Evolutionary conservation across 768 basidiomycete genomes (phyloP), one percentile per base, ranked within the genome.

Genomic region (Trametes gibbosa): DNA sequence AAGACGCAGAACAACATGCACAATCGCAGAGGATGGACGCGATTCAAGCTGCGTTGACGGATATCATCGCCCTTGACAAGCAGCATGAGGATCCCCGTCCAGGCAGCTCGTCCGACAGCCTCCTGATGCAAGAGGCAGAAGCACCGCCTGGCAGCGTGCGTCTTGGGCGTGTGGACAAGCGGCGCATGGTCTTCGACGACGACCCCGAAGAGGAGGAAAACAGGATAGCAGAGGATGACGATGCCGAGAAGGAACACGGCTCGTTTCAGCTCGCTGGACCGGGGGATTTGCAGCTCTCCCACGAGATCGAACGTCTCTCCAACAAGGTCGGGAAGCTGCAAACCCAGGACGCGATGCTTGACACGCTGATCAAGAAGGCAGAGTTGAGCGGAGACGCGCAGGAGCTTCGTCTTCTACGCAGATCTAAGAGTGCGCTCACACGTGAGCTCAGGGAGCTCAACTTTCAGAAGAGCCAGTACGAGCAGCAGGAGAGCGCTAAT

Each of bases 11-110:
- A 58, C 73, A 60, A 59, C 82, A 79, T 59, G 85, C 83, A 47
- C 77, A 96, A 71, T 83, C 89, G 51, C 81, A 89, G 64, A 81
- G 93, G 39, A 97, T 98, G 85, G 93, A 95, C 66, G 95, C 96
- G 2, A 97, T 98, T 19, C 94, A 95, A 66, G 95, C 95, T 8
- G 97, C 97, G 4, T 77, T 99, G 62, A 95, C 92, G 10, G 92
- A 96, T 69, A 98, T 99, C 70, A 95, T 99, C 67, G 92, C 93
- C 2, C 78, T 89, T 40, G 92, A 96, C 62, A 80, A 86, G 39
- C 80, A 83, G 53, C 73, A 72, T 53, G 59, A 62, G n/a, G 69
- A 72, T 32, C 61, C 53, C 2, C 62, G 52, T 25, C 55, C 58
- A 0, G 41, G 50, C 1, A 53, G 53, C 40, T 50, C 56, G 2